phyloP scores from a whole-genome alignment of 352 stramenopile species.

The Pythium vanterpoolii region DNA sequence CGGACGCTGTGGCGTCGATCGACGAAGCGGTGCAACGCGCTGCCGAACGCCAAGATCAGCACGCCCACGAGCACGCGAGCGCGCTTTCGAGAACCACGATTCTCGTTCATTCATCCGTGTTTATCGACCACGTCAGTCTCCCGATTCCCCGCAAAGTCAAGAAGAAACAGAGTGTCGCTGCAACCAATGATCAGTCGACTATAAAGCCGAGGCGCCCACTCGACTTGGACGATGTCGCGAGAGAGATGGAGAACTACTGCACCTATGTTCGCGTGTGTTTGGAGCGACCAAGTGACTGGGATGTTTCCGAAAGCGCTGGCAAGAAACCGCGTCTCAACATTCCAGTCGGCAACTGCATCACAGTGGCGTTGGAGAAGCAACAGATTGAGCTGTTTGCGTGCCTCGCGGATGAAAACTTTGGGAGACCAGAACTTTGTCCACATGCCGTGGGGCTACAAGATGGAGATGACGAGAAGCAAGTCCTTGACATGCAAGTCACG shows the following conservation, averaged over 20 bases:
- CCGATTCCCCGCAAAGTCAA: constrained; percentile 28
- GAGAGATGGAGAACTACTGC: constrained; percentile 55
- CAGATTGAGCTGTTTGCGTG: constrained; percentile 64
- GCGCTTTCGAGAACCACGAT: constrained; percentile 33
- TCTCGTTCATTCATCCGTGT: constrained; percentile 32
- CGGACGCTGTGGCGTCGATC: constrained; percentile 32
- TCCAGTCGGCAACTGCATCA: constrained; percentile 14
- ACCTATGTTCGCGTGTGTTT: constrained; percentile 36
- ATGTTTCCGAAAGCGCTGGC: neutral
- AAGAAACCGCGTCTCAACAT: constrained; percentile 18
- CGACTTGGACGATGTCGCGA: constrained; percentile 48
- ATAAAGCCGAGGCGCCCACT: constrained; percentile 18
- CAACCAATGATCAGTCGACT: neutral
- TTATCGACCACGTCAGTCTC: constrained; percentile 46
- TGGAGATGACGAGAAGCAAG: constrained; percentile 40
- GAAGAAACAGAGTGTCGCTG: constrained; percentile 8
- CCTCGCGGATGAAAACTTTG: constrained; percentile 62
- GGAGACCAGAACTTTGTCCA: constrained; percentile 16
- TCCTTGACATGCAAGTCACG: constrained; percentile 37
- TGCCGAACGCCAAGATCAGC: constrained; percentile 3
- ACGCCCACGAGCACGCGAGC: constrained; percentile 16
- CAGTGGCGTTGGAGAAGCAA: constrained; percentile 48
- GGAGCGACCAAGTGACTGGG: constrained; percentile 34
- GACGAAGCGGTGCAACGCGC: constrained; percentile 31
- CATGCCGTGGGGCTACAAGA: neutral